These are phyloP conservation scores for Colletotrichum lindemuthianum DNA, from an alignment of 2,329 filamentous ascomycete species.

Conservation along the genomic window DNA sequence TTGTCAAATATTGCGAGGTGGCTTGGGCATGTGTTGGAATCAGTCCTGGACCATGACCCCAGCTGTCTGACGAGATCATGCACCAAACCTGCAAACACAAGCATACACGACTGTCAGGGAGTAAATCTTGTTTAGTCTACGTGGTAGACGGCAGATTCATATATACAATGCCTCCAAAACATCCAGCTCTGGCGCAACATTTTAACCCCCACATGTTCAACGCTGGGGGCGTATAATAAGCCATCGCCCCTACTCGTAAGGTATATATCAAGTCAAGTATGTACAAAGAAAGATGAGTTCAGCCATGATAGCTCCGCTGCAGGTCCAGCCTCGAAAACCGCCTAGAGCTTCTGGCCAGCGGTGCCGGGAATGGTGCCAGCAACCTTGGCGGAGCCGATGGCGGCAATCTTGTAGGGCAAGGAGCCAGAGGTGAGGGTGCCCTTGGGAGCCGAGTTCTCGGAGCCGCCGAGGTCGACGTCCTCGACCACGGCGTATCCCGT, in stretches of 20 bases:
- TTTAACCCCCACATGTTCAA: slow-evolving; percentile 11
- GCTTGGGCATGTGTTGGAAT: too few relatives aligned
- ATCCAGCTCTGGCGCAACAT: slow-evolving; percentile 24
- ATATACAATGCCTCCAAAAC: slow-evolving; percentile 19
- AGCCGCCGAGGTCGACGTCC: slow-evolving; percentile 53
- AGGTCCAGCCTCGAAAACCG: not conserved
- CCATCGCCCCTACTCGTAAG: slow-evolving; percentile 5
- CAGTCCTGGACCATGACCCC: too few relatives aligned
- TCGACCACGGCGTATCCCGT: slow-evolving; percentile 51
- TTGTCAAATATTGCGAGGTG: too few relatives aligned
- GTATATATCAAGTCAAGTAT: slow-evolving; percentile 31
- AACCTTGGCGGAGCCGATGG: slow-evolving; percentile 54
- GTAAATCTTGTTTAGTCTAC: slow-evolving; percentile 3
- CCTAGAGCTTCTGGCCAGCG: slow-evolving; percentile 46
- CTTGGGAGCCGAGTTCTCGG: slow-evolving; percentile 56
- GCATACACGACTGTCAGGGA: not conserved
- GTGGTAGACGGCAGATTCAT: slow-evolving; percentile 16
- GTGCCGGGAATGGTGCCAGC: slow-evolving; percentile 49
- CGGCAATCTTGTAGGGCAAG: slow-evolving; percentile 57
- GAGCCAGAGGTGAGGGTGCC: slow-evolving; percentile 59
- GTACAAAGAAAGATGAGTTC: slow-evolving; percentile 20
- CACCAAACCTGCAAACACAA: too few relatives aligned
- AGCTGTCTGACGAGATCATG: too few relatives aligned
- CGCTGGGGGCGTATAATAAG: not conserved
- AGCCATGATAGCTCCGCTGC: not conserved